Evolutionary conservation across 2,329 filamentous ascomycete genomes (phyloP).

Genomic region (Microdochium paspali): DNA sequence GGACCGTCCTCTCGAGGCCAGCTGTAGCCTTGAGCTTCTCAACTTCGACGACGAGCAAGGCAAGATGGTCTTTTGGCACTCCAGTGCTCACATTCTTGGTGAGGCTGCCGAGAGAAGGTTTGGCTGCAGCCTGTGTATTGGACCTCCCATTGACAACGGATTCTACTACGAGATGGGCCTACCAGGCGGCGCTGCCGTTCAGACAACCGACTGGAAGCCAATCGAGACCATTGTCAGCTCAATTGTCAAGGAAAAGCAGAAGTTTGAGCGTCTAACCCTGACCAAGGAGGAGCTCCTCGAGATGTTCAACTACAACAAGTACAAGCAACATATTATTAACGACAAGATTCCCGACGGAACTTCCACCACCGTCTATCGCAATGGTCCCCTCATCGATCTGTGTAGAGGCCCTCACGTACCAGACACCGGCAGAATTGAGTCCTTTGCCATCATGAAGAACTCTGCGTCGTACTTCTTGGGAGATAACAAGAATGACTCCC

Average conservation of each 20-base stretch:
- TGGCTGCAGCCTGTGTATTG: constrained; percentile 86
- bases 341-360: constrained; percentile 85
- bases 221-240: constrained; percentile 71
- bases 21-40: constrained; percentile 75
- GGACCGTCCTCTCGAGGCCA: constrained; percentile 79
- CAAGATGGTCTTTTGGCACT: constrained; percentile 97
- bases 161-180: constrained; percentile 98
- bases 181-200: constrained; percentile 60
- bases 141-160: constrained; percentile 81
- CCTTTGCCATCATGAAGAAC: constrained; percentile 83
- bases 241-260: constrained; percentile 94
- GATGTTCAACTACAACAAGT: constrained; percentile 97
- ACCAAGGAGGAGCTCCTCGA: constrained; percentile 86
- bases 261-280: constrained; percentile 81
- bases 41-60: constrained; percentile 67
- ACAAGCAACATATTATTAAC: constrained; percentile 96
- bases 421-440: constrained; percentile 86
- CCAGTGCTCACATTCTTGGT: constrained; percentile 88
- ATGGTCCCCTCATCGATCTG: constrained; percentile 87
- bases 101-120: constrained; percentile 88
- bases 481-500: constrained; percentile 84
- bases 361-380: constrained; percentile 88
- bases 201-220: constrained; percentile 71
- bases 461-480: constrained; percentile 81
- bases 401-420: constrained; percentile 93